Evolutionary conservation across 495 filamentous ascomycete genomes (phyloP).

Genomic region (Talaromyces stipitatus): DNA sequence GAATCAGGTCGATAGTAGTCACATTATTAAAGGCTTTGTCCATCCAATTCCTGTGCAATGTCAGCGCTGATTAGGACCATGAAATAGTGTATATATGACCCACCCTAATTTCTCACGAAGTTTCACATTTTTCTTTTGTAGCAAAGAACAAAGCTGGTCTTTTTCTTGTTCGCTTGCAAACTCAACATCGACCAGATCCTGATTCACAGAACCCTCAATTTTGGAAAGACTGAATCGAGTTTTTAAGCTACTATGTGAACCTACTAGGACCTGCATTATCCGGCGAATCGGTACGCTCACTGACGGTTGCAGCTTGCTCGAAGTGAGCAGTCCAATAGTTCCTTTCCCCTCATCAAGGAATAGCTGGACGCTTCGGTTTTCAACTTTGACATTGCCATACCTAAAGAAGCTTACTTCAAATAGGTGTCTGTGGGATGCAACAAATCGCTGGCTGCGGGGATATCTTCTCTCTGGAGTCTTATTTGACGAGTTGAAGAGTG

Average conservation of each 20-base stretch:
- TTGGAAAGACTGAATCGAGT: constrained; percentile 26
- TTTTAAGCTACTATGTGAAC: constrained; percentile 21
- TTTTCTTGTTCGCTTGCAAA: constrained; percentile 17
- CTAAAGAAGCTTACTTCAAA: constrained; percentile 15
- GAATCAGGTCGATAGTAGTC: constrained; percentile 4
- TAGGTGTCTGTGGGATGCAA: not conserved
- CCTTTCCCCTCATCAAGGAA: constrained; percentile 9
- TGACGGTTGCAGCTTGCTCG: not conserved
- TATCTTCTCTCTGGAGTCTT: constrained; percentile 10
- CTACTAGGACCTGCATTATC: constrained; percentile 14
- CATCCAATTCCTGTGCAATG: constrained; percentile 23
- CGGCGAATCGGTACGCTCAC: constrained; percentile 13
- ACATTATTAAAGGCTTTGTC: constrained; percentile 25
- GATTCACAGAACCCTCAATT: constrained; percentile 6
- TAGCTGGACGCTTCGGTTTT: constrained; percentile 4
- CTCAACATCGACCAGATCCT: constrained; percentile 29
- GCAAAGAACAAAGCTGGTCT: constrained; percentile 10
- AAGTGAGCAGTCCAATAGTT: constrained; percentile 3
- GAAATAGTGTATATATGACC: not conserved
- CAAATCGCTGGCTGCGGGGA: not conserved
- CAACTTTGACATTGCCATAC: constrained; percentile 13
- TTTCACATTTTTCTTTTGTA: constrained; percentile 10
- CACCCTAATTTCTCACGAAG: constrained; percentile 16
- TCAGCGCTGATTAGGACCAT: not conserved
- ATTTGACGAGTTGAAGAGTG: constrained; percentile 14